Evolutionary conservation across 208 protist genomes (phyloP).

Genomic region (Angomonas deanei): DNA sequence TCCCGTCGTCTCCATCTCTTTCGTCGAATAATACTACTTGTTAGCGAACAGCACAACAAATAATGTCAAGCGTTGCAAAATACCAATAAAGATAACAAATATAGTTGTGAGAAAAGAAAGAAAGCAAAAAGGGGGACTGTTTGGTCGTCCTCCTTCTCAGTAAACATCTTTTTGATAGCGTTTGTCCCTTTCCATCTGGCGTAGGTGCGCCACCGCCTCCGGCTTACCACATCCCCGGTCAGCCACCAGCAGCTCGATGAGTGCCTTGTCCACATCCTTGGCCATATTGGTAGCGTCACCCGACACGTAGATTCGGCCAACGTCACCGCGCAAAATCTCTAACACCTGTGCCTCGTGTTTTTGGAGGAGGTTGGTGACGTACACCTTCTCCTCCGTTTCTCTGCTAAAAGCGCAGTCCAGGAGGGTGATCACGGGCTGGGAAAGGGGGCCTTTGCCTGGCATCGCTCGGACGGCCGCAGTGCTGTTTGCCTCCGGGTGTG

Average conservation of each 20-base stretch:
- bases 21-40: no score
- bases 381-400: constrained; percentile 55
- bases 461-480: constrained; percentile 13
- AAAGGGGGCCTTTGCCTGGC: constrained; percentile 1
- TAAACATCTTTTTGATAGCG: constrained; percentile 93
- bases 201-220: constrained; percentile 64
- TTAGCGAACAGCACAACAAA: no score
- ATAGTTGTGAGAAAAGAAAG: background rate
- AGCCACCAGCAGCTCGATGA: constrained; percentile 63
- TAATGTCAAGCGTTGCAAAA: no score
- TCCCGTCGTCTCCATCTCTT: no score
- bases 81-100: constrained; percentile 2
- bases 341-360: constrained; percentile 56
- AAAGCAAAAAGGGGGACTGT: background rate
- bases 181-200: constrained; percentile 58
- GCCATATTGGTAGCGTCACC: constrained; percentile 92
- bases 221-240: constrained; percentile 46
- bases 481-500: constrained; percentile 19
- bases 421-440: constrained; percentile 33
- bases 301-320: constrained; percentile 81
- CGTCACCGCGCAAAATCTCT: constrained; percentile 31
- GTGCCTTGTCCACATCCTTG: constrained; percentile 79
- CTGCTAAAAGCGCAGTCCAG: constrained; percentile 86
- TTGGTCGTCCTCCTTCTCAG: constrained; percentile 15
- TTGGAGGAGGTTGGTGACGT: constrained; percentile 87